These are phyloP conservation scores for Cutaneotrichosporon cavernicola DNA, from an alignment of 1,284 basidiomycete genomes.

Conservation along the genomic window DNA sequence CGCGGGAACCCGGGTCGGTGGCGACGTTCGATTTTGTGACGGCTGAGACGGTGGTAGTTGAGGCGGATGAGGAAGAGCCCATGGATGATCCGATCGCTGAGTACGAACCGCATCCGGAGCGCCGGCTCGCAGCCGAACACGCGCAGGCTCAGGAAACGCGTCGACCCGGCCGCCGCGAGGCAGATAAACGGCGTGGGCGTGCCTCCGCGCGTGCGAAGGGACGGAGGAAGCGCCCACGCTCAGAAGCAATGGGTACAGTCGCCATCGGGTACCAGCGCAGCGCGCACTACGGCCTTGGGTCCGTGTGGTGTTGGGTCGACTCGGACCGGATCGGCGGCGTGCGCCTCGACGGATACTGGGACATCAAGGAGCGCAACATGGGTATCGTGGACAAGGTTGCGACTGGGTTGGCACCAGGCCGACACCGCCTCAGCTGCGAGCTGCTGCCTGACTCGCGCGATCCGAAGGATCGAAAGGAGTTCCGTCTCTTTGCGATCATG, in stretches of 20 bases:
- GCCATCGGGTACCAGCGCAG: constrained; percentile 43
- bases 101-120: constrained; percentile 19
- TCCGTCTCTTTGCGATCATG: constrained; percentile 27
- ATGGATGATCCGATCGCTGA: constrained; percentile 18
- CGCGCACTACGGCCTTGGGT: constrained; percentile 48
- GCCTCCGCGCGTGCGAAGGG: background rate
- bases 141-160: background rate
- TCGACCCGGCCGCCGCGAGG: no score
- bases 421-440: constrained; percentile 22
- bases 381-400: constrained; percentile 23
- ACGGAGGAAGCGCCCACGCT: background rate
- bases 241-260: constrained; percentile 29
- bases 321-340: constrained; percentile 29
- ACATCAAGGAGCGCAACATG: constrained; percentile 26
- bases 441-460: constrained; percentile 23
- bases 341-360: constrained; percentile 44
- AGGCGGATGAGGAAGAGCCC: constrained; percentile 4
- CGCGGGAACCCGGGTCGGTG: constrained; percentile 34
- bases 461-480: constrained; percentile 17
- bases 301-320: constrained; percentile 49
- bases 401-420: constrained; percentile 14
- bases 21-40: constrained; percentile 40
- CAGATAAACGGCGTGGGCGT: no score
- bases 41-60: constrained; percentile 17
- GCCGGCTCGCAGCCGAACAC: background rate